Base-by-base conservation (phyloP, 2,329 filamentous ascomycete genomes). In the Dothidotthia symphoricarpi region DNA sequence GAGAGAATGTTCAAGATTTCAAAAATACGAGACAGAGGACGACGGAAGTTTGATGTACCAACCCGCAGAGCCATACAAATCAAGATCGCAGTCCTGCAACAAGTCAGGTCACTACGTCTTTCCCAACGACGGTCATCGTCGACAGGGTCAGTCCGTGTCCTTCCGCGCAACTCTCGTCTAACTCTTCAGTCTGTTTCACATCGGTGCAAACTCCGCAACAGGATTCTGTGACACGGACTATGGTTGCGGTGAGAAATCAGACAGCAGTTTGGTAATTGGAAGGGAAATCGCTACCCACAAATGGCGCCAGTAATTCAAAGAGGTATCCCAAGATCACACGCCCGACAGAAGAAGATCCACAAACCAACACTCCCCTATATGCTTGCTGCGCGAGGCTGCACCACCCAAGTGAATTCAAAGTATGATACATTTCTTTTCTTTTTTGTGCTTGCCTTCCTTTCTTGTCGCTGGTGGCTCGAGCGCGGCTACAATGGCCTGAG, bases 401-500 rank as follows among this genome's bases (percentile, higher is more conserved):
- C 32, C 38, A 14, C 31, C 27, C n/a, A n/a, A n/a, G n/a, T n/a
- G n/a, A n/a, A n/a, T 49, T 49, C 59, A 70, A 42, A 70, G 60
- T 38, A 69, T 58, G 29, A 59, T 45, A 49, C 67, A 69, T 31
- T 57, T 55, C 50, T 52, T 53, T 34, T 57, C 54, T 50, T 64
- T 69, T 51, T 60, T 67, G 45, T 53, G 55, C 29, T 53, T 60
- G 33, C 51, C 54, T 14, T 51, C 51, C 78, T 91, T 93, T 39
- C 55, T 51, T 37, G 83, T 82, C 43, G 82, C 77, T 15, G 87
- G 86, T 28, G 91, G 91, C 71, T 97, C 91, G 50, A 97, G 76
- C 28, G 91, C 91, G 49, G 91, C 91, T 51, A 97, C 91, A 59
- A 97, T 97, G 17, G 91, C 91, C 90, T 95, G 49, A 3, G 26